Evolutionary conservation across 768 basidiomycete species (phyloP).

Genomic region (Leccinum subgranulosum): DNA sequence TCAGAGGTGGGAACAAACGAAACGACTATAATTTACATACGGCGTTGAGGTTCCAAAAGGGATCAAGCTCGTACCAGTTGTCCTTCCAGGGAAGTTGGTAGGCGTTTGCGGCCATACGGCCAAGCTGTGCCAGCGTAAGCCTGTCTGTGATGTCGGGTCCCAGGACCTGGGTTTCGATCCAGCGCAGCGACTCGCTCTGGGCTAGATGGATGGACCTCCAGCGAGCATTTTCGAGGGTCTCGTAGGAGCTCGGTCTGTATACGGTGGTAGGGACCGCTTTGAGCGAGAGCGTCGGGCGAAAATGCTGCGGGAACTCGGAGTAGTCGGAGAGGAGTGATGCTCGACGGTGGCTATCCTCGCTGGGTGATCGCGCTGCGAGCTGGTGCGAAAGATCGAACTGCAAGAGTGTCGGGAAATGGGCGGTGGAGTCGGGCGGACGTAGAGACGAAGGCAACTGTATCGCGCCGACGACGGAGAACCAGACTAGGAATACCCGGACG

Average conservation of each 20-base stretch:
- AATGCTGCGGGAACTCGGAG: slow-evolving; percentile 5
- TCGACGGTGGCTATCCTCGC: slow-evolving; percentile 2
- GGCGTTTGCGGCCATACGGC: slow-evolving; percentile 86
- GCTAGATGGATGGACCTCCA: slow-evolving; percentile 44
- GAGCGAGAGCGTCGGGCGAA: slow-evolving; percentile 28
- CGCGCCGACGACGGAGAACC: slow-evolving; percentile 1
- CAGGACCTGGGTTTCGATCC: slow-evolving; percentile 63
- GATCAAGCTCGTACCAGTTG: slow-evolving; percentile 82
- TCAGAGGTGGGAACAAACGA: background rate
- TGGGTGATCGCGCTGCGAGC: background rate
- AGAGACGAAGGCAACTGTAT: background rate
- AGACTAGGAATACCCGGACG: background rate
- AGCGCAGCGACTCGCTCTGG: slow-evolving; percentile 55
- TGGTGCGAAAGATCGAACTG: slow-evolving; percentile 25
- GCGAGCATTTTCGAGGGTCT: slow-evolving; percentile 51
- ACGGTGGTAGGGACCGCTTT: slow-evolving; percentile 49
- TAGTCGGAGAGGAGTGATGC: background rate
- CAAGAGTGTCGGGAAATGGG: slow-evolving; percentile 6
- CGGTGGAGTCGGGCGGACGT: background rate
- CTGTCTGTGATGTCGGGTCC: slow-evolving; percentile 79
- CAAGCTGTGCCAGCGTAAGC: slow-evolving; percentile 79
- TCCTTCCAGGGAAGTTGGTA: slow-evolving; percentile 69
- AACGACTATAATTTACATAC: slow-evolving; percentile 23
- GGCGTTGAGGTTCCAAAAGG: slow-evolving; percentile 62
- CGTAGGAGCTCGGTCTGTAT: slow-evolving; percentile 54